phyloP scores from a whole-genome alignment of 768 basidiomycete genomes.

The Russula lepida region DNA sequence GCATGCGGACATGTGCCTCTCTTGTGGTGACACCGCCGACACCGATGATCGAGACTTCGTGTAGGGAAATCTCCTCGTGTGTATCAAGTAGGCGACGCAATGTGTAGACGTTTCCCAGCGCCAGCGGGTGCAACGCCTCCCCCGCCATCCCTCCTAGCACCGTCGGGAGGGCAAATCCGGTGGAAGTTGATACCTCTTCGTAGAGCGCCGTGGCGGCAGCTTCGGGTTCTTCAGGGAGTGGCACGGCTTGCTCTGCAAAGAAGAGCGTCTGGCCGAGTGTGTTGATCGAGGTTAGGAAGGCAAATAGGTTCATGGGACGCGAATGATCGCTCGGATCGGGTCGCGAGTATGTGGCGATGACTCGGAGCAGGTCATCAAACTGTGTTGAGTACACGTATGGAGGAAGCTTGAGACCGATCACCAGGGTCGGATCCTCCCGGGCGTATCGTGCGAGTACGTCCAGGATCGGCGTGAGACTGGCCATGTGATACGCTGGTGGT shows the following conservation, averaged over 20 bases:
- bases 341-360: slow-evolving; percentile 13
- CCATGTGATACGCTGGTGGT: slow-evolving; percentile 58
- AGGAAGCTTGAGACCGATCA: slow-evolving; percentile 58
- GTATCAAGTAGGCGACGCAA: slow-evolving; percentile 46
- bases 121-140: slow-evolving; percentile 61
- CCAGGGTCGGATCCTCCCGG: slow-evolving; percentile 44
- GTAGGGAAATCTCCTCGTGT: slow-evolving; percentile 35
- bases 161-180: slow-evolving; percentile 52
- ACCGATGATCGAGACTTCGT: slow-evolving; percentile 55
- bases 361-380: slow-evolving; percentile 13
- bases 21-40: slow-evolving; percentile 71
- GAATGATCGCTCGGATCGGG: slow-evolving; percentile 15
- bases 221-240: neutral
- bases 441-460: slow-evolving; percentile 43
- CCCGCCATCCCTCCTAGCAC: slow-evolving; percentile 69
- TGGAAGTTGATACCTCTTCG: neutral
- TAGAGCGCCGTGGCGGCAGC: neutral
- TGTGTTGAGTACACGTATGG: slow-evolving; percentile 19
- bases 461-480: slow-evolving; percentile 45
- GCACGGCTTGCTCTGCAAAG: slow-evolving; percentile 7
- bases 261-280: slow-evolving; percentile 19
- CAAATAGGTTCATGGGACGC: slow-evolving; percentile 13
- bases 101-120: slow-evolving; percentile 69
- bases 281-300: slow-evolving; percentile 22
- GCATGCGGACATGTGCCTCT: slow-evolving; percentile 58